A percentile compares a stretch with the other conserved stretches of the same genome.
phyloP scores from a whole-genome alignment of 495 filamentous ascomycete species.

The Bacidia rubella region DNA sequence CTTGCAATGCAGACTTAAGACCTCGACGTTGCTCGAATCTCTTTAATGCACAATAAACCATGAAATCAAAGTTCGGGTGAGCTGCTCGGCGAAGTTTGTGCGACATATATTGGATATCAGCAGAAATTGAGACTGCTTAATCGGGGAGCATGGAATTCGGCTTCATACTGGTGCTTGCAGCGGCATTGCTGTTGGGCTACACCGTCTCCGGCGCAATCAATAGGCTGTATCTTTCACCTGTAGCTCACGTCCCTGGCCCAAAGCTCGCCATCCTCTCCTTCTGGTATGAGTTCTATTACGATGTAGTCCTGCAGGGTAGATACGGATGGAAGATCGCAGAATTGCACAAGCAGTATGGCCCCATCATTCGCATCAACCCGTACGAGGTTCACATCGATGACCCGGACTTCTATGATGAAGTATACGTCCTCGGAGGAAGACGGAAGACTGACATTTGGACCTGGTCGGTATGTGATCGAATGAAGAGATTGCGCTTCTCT shows the following conservation, averaged over 20 bases:
- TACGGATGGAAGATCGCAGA: conserved; percentile 33
- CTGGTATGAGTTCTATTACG: conserved; percentile 39
- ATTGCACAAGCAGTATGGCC: conserved; percentile 35
- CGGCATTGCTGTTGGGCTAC: not conserved
- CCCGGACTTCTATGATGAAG: conserved; percentile 26
- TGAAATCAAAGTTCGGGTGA: too few relatives aligned
- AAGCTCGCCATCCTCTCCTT: conserved; percentile 32
- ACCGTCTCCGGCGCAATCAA: not conserved
- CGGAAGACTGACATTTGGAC: conserved; percentile 5
- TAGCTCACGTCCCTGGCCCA: conserved; percentile 33
- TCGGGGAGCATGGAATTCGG: not conserved
- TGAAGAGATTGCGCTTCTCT: not conserved
- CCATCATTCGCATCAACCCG: conserved; percentile 29
- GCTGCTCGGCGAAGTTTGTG: too few relatives aligned
- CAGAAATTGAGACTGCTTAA: too few relatives aligned
- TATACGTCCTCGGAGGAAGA: conserved; percentile 17
- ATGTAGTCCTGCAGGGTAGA: conserved; percentile 30
- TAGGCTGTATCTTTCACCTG: conserved; percentile 12
- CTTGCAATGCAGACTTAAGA: too few relatives aligned
- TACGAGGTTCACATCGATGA: conserved; percentile 29
- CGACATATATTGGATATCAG: too few relatives aligned
- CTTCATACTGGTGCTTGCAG: not conserved
- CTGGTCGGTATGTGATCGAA: not conserved
- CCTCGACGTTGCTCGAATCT: too few relatives aligned
- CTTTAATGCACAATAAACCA: too few relatives aligned